Evolutionary conservation across 106 monocot species (phyloP), one percentile per base, ranked within the genome.

Genomic region (Dendrobium huoshanense): DNA sequence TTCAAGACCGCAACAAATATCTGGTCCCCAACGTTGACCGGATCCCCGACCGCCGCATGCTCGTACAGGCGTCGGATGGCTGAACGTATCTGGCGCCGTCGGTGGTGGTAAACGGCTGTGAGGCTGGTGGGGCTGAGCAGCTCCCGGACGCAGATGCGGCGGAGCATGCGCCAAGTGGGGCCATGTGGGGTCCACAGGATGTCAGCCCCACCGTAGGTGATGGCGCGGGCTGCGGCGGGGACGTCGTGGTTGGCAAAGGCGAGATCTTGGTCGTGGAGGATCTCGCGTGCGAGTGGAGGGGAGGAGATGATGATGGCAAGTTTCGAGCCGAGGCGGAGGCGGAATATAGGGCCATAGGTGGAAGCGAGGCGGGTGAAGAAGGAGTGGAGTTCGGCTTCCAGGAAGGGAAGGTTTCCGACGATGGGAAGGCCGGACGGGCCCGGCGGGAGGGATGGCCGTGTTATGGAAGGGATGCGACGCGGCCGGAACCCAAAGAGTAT

Each of bases 81-180:
- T 22, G 81, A 33, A 8, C 81, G 72, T 5, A 89, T 6, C 87
- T 93, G 88, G 5, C 77, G 77, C 18, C 74, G 76, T 4, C 90
- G 85, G 43, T 89, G 88, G 24, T 15, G 58, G 78, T 72, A 81
- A 17, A 82, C 68, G 82, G 75, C 75, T 64, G 87, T 88, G 49
- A 93, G 83, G 70, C 85, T 78, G 41, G 86, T 16, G 1, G 82
- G 74, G 81, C 80, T 40, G 13, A 93, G 80, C 85, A 93, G 22
- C 81, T 93, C 82, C 27, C 79, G 82, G 41, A 85, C 93, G 75
- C 77, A 79, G 48, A 88, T 74, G 24, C 85, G 84, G 24, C 93
- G 88, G 47, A 93, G 88, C 85, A 93, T 88, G 47, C 93, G 88
- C 88, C 86, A 86, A 0, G 79, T 81, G 9, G 90, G 85, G 24